These are phyloP conservation scores for Halophytophthora polymorphica DNA, from an alignment of 352 stramenopile genomes.

Conservation along the genomic window DNA sequence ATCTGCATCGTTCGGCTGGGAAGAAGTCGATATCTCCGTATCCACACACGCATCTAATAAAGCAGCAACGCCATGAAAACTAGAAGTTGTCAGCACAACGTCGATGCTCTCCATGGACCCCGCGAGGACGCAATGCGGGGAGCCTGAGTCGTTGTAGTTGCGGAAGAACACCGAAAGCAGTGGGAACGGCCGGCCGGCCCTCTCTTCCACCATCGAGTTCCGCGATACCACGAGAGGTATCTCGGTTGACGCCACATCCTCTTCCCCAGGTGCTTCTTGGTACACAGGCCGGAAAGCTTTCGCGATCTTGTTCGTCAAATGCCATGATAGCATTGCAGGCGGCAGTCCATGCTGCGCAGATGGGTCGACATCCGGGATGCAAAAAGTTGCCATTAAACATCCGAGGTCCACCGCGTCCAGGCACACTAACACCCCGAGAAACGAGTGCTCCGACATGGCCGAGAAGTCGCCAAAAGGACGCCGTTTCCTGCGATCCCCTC, in stretches of 20 bases:
- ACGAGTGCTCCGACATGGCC: slow-evolving; percentile 30
- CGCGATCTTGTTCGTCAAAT: slow-evolving; percentile 43
- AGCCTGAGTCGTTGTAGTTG: slow-evolving; percentile 42
- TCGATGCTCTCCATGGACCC: slow-evolving; percentile 46
- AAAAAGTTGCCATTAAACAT: slow-evolving; percentile 21
- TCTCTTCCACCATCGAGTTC: slow-evolving; percentile 15
- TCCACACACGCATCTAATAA: slow-evolving; percentile 13
- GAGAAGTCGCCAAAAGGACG: slow-evolving; percentile 40
- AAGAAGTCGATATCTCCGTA: not conserved
- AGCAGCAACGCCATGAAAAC: slow-evolving; percentile 38
- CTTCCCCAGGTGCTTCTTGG: slow-evolving; percentile 4
- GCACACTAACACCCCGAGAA: slow-evolving; percentile 50
- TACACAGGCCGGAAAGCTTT: slow-evolving; percentile 34
- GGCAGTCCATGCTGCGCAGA: slow-evolving; percentile 12
- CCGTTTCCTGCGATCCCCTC: slow-evolving; percentile 4
- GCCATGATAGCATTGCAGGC: slow-evolving; percentile 47
- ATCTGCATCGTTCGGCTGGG: not conserved
- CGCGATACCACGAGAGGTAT: slow-evolving; percentile 36
- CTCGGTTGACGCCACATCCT: not conserved
- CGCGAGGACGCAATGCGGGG: slow-evolving; percentile 28
- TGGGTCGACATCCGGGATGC: slow-evolving; percentile 3
- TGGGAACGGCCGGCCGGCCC: slow-evolving; percentile 21
- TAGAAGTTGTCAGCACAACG: slow-evolving; percentile 42
- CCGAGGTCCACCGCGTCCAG: slow-evolving; percentile 38
- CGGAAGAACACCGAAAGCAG: slow-evolving; percentile 40